These are phyloP conservation scores for Ogataea thermomethanolica DNA, from an alignment of 805 yeast genomes.

Conservation along the genomic window DNA sequence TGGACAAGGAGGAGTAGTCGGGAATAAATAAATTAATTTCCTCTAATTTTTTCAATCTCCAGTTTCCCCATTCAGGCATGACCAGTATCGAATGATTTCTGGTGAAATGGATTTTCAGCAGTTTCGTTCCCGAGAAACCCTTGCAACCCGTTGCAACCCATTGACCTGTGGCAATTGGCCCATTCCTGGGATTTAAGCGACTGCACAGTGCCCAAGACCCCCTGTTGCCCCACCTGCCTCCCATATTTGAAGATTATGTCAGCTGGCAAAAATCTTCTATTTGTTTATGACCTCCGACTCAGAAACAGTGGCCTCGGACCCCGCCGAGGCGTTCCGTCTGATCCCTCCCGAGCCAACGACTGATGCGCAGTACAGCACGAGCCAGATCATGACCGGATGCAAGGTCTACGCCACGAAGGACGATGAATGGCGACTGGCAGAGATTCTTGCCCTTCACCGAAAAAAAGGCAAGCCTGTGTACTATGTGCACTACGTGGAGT, in stretches of 20 bases:
- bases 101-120: too few relatives aligned
- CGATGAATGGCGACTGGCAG: constrained; percentile 76
- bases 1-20: background rate
- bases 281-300: constrained; percentile 28
- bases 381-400: constrained; percentile 69
- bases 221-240: background rate
- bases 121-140: too few relatives aligned
- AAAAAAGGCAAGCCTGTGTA: constrained; percentile 76
- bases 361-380: constrained; percentile 31
- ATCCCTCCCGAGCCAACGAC: constrained; percentile 32
- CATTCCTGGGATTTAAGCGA: too few relatives aligned
- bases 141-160: too few relatives aligned
- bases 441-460: constrained; percentile 70
- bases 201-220: background rate
- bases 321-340: constrained; percentile 27
- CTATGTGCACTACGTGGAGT: constrained; percentile 92
- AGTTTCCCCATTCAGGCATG: constrained; percentile 3
- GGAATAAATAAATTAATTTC: constrained; percentile 1
- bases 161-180: too few relatives aligned
- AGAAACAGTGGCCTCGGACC: constrained; percentile 27
- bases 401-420: constrained; percentile 82
- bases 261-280: constrained; percentile 3
- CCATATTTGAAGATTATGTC: constrained; percentile 1
- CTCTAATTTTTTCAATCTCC: constrained; percentile 8
- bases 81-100: background rate